These are phyloP conservation scores for Panus rudis DNA, from an alignment of 768 basidiomycete genomes.

Conservation along the genomic window DNA sequence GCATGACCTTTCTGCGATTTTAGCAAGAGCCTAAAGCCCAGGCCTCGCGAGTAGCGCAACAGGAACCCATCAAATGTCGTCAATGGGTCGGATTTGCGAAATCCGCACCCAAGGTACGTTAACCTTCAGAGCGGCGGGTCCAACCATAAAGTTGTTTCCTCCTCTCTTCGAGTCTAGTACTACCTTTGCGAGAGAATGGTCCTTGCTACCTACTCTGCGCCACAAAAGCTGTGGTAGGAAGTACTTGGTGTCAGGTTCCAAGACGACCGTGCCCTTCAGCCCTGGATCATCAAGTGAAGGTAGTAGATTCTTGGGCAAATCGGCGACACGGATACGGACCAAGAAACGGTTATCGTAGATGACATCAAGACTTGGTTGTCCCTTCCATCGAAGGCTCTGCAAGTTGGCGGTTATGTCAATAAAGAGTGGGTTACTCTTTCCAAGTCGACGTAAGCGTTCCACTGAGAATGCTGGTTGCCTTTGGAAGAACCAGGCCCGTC, in stretches of 20 bases:
- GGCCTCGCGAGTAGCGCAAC: too few relatives aligned
- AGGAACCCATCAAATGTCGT: not conserved
- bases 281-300: slow-evolving; percentile 18
- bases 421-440: slow-evolving; percentile 22
- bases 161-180: not conserved
- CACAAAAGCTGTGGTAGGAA: slow-evolving; percentile 40
- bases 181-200: slow-evolving; percentile 10
- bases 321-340: slow-evolving; percentile 37
- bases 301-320: slow-evolving; percentile 35
- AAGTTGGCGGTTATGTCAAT: slow-evolving; percentile 37
- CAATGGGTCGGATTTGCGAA: not conserved
- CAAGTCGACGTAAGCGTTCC: slow-evolving; percentile 17
- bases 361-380: slow-evolving; percentile 27
- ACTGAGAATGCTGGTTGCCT: slow-evolving; percentile 41
- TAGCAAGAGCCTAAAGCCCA: too few relatives aligned
- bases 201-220: slow-evolving; percentile 5
- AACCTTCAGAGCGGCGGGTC: too few relatives aligned
- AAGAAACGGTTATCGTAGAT: slow-evolving; percentile 68
- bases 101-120: slow-evolving; percentile 3
- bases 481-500: slow-evolving; percentile 47
- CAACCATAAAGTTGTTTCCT: too few relatives aligned
- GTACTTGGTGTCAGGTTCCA: slow-evolving; percentile 37
- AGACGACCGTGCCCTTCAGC: slow-evolving; percentile 20
- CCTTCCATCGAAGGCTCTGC: slow-evolving; percentile 11
- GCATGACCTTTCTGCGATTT: too few relatives aligned